Conservation (phyloP, 352 stramenopile species). For the Phytophthora nicotianae region DNA sequence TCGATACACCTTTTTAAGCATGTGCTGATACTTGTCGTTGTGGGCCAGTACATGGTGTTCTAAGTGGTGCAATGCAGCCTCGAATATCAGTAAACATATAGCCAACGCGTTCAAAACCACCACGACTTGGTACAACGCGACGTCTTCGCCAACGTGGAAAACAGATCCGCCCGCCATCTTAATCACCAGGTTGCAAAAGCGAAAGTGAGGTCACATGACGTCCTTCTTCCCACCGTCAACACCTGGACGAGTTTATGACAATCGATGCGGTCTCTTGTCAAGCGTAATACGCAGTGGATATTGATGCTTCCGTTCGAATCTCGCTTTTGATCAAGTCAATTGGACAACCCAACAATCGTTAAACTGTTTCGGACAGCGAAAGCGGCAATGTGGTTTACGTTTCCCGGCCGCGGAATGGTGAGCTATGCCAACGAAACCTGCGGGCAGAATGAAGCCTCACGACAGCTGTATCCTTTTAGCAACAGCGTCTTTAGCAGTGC, state of each 20-base stretch:
- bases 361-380: conserved; percentile 3
- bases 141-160: conserved; percentile 58
- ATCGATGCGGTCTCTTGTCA: not conserved
- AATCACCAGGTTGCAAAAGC: conserved; percentile 1
- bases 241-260: conserved; percentile 13
- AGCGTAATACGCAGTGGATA: conserved; percentile 15
- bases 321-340: not conserved
- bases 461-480: no score
- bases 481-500: no score
- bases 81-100: conserved; percentile 46
- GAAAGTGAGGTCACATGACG: conserved; percentile 4
- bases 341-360: not conserved
- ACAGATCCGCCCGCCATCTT: conserved; percentile 42
- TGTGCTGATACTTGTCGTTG: conserved; percentile 65
- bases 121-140: conserved; percentile 53
- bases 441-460: no score
- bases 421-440: no score
- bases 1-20: conserved; percentile 63
- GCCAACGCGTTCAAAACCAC: conserved; percentile 48
- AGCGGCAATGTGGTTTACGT: not conserved
- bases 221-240: not conserved
- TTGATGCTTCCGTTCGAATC: not conserved
- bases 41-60: conserved; percentile 19
- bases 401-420: not conserved
- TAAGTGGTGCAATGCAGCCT: conserved; percentile 42